phyloP scores from a whole-genome alignment of 148 eudicot genomes.

The Silene uniflora region DNA sequence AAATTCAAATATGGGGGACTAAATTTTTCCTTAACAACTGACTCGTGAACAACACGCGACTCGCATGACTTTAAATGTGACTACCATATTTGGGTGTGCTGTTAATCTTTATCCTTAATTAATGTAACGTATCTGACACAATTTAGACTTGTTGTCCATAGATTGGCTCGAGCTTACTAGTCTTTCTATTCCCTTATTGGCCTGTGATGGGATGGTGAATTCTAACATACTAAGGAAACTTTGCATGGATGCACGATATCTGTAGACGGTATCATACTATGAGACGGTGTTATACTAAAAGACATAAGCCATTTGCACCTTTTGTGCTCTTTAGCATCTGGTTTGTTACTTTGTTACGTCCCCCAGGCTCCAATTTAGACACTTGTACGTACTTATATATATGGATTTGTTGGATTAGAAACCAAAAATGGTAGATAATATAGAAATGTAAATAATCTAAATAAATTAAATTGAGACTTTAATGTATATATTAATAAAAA shows the following conservation, averaged over 20 bases:
- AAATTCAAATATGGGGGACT: too few species aligned
- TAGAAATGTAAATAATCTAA: neutral
- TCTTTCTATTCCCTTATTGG: neutral
- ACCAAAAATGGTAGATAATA: neutral
- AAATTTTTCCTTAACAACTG: too few species aligned
- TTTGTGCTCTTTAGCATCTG: constrained; percentile 13
- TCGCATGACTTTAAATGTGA: neutral
- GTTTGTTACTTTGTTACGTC: constrained; percentile 15
- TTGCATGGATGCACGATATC: too few species aligned
- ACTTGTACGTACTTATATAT: neutral
- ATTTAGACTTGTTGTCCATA: neutral
- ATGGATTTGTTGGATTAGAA: constrained; percentile 14
- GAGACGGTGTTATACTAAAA: too few species aligned
- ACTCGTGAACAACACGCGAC: too few species aligned
- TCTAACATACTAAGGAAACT: too few species aligned
- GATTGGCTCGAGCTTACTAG: neutral
- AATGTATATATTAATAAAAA: neutral
- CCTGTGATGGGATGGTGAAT: too few species aligned
- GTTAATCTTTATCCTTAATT: neutral
- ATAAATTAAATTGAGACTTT: neutral
- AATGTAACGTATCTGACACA: constrained; percentile 6
- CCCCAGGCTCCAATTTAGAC: constrained; percentile 14
- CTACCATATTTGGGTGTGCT: neutral
- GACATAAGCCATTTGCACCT: neutral
- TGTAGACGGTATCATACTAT: too few species aligned